phyloP scores from a whole-genome alignment of 208 protist genomes.

The Leishmania turanica region DNA sequence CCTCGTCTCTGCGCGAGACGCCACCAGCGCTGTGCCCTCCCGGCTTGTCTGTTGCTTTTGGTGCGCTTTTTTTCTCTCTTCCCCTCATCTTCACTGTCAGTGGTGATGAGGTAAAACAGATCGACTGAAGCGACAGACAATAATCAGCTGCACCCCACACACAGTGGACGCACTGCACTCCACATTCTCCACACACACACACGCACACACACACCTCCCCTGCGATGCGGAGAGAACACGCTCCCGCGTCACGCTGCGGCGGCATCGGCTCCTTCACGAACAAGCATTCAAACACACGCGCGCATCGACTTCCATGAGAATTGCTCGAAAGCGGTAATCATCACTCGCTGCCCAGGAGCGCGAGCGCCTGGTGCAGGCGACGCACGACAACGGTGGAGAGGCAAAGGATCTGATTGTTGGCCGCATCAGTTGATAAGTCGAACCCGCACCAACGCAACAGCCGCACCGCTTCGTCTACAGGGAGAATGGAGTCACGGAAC shows the following conservation, averaged over 20 bases:
- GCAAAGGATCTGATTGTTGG: constrained; percentile 41
- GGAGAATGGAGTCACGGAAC: constrained; percentile 54
- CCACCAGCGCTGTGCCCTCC: not conserved
- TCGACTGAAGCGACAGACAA: not conserved
- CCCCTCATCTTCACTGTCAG: not conserved
- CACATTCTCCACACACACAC: not conserved
- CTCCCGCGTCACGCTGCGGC: not conserved
- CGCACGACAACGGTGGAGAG: constrained; percentile 68
- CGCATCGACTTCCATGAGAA: not conserved
- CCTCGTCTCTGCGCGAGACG: no score
- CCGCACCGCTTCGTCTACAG: constrained; percentile 46
- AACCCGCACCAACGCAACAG: constrained; percentile 74
- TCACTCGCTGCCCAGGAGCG: constrained; percentile 8
- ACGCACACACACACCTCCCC: not conserved
- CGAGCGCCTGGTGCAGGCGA: constrained; percentile 37
- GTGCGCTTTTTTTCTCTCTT: not conserved
- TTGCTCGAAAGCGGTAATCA: not conserved
- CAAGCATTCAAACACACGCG: not conserved
- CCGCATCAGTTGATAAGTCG: constrained; percentile 46
- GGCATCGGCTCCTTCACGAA: not conserved
- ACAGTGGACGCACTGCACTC: not conserved
- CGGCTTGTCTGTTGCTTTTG: not conserved
- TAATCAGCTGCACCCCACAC: not conserved
- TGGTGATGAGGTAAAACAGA: not conserved
- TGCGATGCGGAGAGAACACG: not conserved